Evolutionary conservation across 2,329 filamentous ascomycete genomes (phyloP).

Genomic region (Aureobasidium sp.): DNA sequence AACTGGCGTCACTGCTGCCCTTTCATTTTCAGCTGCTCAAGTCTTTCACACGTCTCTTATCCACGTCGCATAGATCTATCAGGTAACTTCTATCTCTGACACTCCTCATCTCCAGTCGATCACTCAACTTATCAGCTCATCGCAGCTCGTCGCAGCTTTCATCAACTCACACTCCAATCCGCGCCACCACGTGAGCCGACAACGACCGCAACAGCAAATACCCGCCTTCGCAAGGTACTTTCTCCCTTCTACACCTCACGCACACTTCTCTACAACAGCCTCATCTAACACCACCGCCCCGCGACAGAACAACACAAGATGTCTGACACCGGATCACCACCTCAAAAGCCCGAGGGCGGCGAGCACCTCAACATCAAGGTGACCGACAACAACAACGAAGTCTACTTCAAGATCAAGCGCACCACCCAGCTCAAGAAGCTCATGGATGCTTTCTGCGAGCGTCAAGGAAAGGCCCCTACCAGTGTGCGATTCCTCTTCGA

Average conservation of each 20-base stretch:
- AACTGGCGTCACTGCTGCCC: constrained; percentile 14
- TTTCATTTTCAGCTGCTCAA: not conserved
- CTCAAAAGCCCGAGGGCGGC: constrained; percentile 37
- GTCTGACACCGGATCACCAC: constrained; percentile 38
- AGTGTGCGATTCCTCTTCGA: constrained; percentile 95
- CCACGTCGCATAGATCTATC: not conserved
- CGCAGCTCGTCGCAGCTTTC: not conserved
- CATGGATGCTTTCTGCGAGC: constrained; percentile 96
- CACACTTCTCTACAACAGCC: not conserved
- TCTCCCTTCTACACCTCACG: constrained; percentile 7
- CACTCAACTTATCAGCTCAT: not conserved
- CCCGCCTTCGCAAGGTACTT: constrained; percentile 11
- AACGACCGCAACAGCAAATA: constrained; percentile 4
- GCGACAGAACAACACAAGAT: constrained; percentile 43
- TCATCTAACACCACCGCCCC: constrained; percentile 19
- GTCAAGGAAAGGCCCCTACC: constrained; percentile 77
- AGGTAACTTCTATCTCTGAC: not conserved
- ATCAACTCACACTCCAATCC: constrained; percentile 1
- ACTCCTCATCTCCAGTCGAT: not conserved
- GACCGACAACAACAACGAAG: constrained; percentile 98
- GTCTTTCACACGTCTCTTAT: not conserved
- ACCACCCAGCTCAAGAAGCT: constrained; percentile 93
- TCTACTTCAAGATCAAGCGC: constrained; percentile 99
- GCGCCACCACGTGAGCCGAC: constrained; percentile 11
- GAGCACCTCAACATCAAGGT: constrained; percentile 99